Conservation (phyloP, 108 stramenopile species). For the Cyclotella atomus region DNA sequence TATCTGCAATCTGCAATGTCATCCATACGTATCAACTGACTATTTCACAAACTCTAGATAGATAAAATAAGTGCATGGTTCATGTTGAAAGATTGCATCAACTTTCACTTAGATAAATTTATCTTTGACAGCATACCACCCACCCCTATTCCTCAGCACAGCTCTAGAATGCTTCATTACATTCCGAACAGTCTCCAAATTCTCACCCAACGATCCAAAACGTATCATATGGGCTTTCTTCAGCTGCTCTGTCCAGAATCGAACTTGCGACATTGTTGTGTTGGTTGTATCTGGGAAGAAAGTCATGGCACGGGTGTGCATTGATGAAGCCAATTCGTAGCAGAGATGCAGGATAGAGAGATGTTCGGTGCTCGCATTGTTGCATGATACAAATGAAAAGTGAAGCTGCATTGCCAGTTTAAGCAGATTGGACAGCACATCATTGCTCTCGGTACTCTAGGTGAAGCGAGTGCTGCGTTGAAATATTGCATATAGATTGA, state of each 20-base stretch:
- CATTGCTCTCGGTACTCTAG: slow-evolving; percentile 10
- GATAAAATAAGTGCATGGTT: too few species aligned
- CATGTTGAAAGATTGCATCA: too few species aligned
- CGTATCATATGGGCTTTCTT: slow-evolving; percentile 68
- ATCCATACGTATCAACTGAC: too few species aligned
- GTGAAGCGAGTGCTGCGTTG: slow-evolving; percentile 44
- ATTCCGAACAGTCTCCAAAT: slow-evolving; percentile 59
- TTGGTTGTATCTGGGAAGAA: slow-evolving; percentile 9
- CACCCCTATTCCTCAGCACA: slow-evolving; percentile 60
- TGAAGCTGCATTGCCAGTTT: slow-evolving; percentile 64
- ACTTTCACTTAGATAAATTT: slow-evolving; percentile 47
- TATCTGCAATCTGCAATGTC: too few species aligned
- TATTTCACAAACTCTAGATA: too few species aligned
- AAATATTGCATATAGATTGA: slow-evolving; percentile 67
- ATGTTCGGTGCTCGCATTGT: slow-evolving; percentile 85
- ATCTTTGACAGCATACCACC: slow-evolving; percentile 34
- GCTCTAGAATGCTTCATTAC: slow-evolving; percentile 68
- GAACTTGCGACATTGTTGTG: slow-evolving; percentile 54
- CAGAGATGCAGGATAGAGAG: slow-evolving; percentile 73
- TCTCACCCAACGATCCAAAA: slow-evolving; percentile 66
- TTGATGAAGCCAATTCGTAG: slow-evolving; percentile 54
- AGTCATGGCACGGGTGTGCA: slow-evolving; percentile 30
- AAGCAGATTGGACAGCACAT: slow-evolving; percentile 29
- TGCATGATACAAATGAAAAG: slow-evolving; percentile 57
- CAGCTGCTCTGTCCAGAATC: slow-evolving; percentile 84